phyloP scores from a whole-genome alignment of 768 basidiomycete species.

The Lentinus brumalis region DNA sequence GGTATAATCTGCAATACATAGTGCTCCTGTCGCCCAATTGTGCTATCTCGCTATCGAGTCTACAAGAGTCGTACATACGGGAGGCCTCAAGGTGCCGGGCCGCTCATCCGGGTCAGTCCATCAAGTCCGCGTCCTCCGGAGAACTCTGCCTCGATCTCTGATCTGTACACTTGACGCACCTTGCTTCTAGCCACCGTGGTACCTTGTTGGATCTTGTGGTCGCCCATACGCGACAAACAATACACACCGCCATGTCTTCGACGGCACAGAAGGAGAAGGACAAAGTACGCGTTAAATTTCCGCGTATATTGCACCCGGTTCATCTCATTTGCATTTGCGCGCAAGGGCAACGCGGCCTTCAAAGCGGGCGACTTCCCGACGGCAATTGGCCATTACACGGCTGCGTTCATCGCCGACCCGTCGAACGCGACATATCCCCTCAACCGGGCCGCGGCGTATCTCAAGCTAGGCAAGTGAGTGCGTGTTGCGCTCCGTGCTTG shows the following conservation, averaged over 20 bases:
- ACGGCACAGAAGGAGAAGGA: constrained; percentile 20
- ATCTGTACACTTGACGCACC: not conserved
- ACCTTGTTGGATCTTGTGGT: not conserved
- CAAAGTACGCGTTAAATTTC: constrained; percentile 9
- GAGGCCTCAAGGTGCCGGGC: not conserved
- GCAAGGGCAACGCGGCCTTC: constrained; percentile 86
- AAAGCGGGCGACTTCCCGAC: constrained; percentile 75
- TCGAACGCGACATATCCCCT: constrained; percentile 77
- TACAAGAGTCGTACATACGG: too few species aligned
- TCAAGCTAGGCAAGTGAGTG: constrained; percentile 94
- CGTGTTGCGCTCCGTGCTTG: not conserved
- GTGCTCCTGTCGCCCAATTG: not conserved
- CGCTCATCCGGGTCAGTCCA: not conserved
- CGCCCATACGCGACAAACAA: too few species aligned
- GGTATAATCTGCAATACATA: constrained; percentile 18
- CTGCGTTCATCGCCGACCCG: constrained; percentile 72
- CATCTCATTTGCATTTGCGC: not conserved
- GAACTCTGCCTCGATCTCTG: not conserved
- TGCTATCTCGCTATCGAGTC: not conserved
- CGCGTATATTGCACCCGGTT: not conserved
- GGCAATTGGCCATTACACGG: constrained; percentile 86
- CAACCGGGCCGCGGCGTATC: constrained; percentile 89
- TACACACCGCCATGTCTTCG: constrained; percentile 5
- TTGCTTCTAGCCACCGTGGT: not conserved
- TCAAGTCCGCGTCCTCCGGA: not conserved